Percentiles rank a stretch among this genome's conserved stretches.
These are phyloP conservation scores for Karstenula rhodostoma DNA, from an alignment of 2,329 filamentous ascomycete species.

Conservation along the genomic window DNA sequence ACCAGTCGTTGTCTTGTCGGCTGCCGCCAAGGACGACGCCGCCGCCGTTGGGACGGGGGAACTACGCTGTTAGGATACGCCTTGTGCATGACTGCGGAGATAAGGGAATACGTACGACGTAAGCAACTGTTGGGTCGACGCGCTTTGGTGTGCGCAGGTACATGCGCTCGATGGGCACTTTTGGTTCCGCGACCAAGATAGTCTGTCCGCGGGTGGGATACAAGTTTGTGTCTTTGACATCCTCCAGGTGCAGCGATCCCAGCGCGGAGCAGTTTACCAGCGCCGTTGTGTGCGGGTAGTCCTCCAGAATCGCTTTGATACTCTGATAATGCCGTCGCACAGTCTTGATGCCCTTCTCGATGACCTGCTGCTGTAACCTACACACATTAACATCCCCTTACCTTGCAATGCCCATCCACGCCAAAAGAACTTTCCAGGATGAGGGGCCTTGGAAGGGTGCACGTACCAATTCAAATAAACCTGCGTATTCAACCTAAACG, in stretches of 20 bases:
- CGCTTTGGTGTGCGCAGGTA: slow-evolving; percentile 53
- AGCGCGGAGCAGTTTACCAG: slow-evolving; percentile 88
- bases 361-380: slow-evolving; percentile 68
- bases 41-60: slow-evolving; percentile 64
- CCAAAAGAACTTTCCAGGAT: not conserved
- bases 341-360: slow-evolving; percentile 71
- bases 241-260: slow-evolving; percentile 77
- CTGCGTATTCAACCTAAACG: slow-evolving; percentile 51
- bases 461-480: slow-evolving; percentile 48
- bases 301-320: slow-evolving; percentile 70
- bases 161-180: slow-evolving; percentile 51
- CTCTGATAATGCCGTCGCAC: slow-evolving; percentile 62
- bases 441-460: not conserved
- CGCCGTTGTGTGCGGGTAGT: slow-evolving; percentile 71
- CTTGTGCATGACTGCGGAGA: not conserved
- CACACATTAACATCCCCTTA: not conserved
- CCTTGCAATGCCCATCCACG: not conserved
- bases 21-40: slow-evolving; percentile 87
- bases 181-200: slow-evolving; percentile 70
- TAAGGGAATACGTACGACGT: slow-evolving; percentile 35
- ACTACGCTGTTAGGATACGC: slow-evolving; percentile 22
- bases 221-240: slow-evolving; percentile 77
- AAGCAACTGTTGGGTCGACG: slow-evolving; percentile 53
- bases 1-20: slow-evolving; percentile 82
- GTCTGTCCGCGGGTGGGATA: slow-evolving; percentile 82